Percentiles rank a stretch among this genome's conserved stretches.
Conservation (phyloP, 1,284 basidiomycete genomes). For the Inonotus hispidus region DNA sequence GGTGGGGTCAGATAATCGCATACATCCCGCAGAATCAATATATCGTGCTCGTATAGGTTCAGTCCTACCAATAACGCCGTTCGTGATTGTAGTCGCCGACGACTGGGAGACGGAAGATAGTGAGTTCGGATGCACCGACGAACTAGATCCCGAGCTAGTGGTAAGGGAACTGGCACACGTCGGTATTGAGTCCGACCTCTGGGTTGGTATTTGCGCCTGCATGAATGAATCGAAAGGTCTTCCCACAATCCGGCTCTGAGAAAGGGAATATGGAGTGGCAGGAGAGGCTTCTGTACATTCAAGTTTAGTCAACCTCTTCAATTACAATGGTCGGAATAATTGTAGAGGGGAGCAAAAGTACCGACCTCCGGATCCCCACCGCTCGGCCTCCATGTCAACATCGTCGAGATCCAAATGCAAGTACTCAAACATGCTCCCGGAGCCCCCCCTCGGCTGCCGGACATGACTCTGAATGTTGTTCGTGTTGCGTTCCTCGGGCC, state of each 20-base stretch:
- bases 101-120: neutral
- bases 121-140: neutral
- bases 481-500: neutral
- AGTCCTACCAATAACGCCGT: no score
- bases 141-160: neutral
- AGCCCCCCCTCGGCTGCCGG: neutral
- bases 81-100: neutral
- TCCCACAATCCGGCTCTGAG: neutral
- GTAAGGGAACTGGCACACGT: neutral
- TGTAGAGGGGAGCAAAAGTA: neutral
- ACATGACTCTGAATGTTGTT: neutral
- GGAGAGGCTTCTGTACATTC: neutral
- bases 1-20: neutral
- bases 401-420: neutral
- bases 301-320: no score
- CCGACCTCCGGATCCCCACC: neutral
- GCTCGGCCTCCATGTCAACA: neutral
- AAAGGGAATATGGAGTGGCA: neutral
- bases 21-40: neutral
- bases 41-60: neutral
- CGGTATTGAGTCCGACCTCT: neutral
- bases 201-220: neutral
- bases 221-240: neutral
- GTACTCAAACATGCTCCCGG: neutral
- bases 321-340: neutral